Evolutionary conservation across 108 stramenopile genomes (phyloP).

Genomic region (Discostella stelligeroides): DNA sequence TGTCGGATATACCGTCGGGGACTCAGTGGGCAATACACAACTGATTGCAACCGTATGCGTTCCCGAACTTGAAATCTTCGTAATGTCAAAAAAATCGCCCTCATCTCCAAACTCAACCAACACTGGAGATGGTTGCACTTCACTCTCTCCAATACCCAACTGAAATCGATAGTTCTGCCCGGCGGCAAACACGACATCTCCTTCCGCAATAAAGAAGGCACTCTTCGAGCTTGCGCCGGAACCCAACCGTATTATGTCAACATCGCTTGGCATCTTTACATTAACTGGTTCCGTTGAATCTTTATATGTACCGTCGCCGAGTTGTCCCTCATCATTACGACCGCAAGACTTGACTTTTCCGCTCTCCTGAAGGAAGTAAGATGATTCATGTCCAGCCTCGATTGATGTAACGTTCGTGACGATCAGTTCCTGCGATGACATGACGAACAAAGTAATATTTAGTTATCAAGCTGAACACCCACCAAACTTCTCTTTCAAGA

Average conservation of each 20-base stretch:
- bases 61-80: conserved; percentile 23
- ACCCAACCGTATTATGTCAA: background rate
- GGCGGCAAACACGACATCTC: conserved; percentile 11
- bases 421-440: background rate
- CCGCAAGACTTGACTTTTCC: conserved; percentile 24
- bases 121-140: conserved; percentile 3
- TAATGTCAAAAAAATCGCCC: background rate
- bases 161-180: conserved; percentile 28
- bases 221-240: conserved; percentile 16
- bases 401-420: conserved; percentile 13
- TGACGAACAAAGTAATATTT: background rate
- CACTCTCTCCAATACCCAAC: conserved; percentile 12
- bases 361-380: conserved; percentile 17
- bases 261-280: conserved; percentile 11
- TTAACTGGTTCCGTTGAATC: conserved; percentile 20
- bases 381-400: conserved; percentile 29
- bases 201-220: conserved; percentile 25
- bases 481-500: background rate
- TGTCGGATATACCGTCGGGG: conserved; percentile 11
- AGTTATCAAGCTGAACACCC: background rate
- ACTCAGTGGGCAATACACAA: conserved; percentile 9
- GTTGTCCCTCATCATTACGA: conserved; percentile 34
- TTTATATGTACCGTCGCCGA: conserved; percentile 29
- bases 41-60: conserved; percentile 22
- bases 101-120: conserved; percentile 6